A percentile compares a stretch with the other conserved stretches of the same genome.
Evolutionary conservation across 2,329 filamentous ascomycete genomes (phyloP).

Genomic region (Sporothrix curviconia): DNA sequence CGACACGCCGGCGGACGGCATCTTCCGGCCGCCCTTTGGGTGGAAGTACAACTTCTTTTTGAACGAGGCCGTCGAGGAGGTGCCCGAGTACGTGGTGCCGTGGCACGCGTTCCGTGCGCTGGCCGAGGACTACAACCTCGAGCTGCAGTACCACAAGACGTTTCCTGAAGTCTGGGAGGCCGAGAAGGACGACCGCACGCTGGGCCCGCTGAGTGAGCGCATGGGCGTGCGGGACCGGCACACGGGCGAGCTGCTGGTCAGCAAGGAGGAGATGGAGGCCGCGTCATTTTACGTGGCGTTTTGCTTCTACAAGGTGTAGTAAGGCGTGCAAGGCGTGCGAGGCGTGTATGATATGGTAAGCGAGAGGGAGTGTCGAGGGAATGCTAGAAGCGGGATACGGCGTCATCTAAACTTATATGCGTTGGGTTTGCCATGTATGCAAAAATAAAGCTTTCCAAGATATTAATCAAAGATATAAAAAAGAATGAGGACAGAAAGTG

Average conservation of each 20-base stretch:
- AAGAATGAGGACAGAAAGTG: not conserved
- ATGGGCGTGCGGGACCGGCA: conserved; percentile 82
- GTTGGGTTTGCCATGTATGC: not conserved
- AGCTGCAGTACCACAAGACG: conserved; percentile 85
- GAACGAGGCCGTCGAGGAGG: conserved; percentile 90
- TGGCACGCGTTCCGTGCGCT: conserved; percentile 96
- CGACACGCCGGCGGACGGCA: conserved; percentile 73
- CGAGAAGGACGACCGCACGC: conserved; percentile 74
- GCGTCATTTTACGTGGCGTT: conserved; percentile 89
- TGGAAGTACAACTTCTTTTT: conserved; percentile 99
- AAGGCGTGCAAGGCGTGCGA: not conserved
- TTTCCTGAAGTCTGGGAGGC: conserved; percentile 89
- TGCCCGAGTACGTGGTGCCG: conserved; percentile 95
- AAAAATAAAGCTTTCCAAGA: not conserved
- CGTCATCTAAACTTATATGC: too few species aligned
- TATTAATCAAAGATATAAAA: not conserved
- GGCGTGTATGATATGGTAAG: not conserved
- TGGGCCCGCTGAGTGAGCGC: conserved; percentile 83
- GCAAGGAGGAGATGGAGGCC: conserved; percentile 85
- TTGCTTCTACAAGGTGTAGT: conserved; percentile 87
- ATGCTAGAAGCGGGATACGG: not conserved
- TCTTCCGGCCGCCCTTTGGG: conserved; percentile 90
- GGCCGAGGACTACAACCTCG: conserved; percentile 93
- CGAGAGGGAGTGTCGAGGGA: not conserved
- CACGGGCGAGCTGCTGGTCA: conserved; percentile 62